phyloP scores from a whole-genome alignment of 2,329 filamentous ascomycete genomes.

The Chaetomium strumarium region DNA sequence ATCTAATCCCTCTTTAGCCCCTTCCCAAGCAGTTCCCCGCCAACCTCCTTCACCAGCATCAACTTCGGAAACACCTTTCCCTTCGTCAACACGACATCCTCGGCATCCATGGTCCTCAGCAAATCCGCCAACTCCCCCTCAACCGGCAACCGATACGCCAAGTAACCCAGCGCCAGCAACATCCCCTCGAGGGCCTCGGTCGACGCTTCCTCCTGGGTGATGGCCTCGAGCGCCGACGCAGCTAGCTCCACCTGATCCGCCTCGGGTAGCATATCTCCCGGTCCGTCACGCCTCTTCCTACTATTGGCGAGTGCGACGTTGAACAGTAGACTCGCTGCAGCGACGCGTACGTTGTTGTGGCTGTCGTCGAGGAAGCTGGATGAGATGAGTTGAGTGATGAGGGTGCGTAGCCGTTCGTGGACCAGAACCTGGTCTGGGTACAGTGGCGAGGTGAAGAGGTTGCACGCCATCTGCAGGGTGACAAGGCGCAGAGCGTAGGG shows the following conservation, averaged over 20 bases:
- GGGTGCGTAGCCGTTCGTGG: slow-evolving; percentile 44
- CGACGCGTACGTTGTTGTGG: slow-evolving; percentile 69
- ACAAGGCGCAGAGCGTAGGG: slow-evolving; percentile 82
- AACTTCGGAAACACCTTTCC: slow-evolving; percentile 49
- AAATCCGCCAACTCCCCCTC: slow-evolving; percentile 75
- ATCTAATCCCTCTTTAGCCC: slow-evolving; percentile 36
- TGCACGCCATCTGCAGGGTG: slow-evolving; percentile 76
- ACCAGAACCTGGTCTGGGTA: slow-evolving; percentile 60
- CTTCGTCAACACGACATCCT: slow-evolving; percentile 56
- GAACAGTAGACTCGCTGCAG: slow-evolving; percentile 76
- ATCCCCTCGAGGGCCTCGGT: slow-evolving; percentile 71
- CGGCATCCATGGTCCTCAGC: slow-evolving; percentile 70
- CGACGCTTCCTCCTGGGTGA: slow-evolving; percentile 53
- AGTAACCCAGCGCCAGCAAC: slow-evolving; percentile 66
- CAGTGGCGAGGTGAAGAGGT: slow-evolving; percentile 71
- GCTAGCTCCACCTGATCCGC: slow-evolving; percentile 74
- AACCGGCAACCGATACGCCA: slow-evolving; percentile 64
- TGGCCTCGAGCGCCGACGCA: slow-evolving; percentile 73
- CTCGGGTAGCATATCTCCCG: slow-evolving; percentile 55
- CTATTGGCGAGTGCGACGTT: slow-evolving; percentile 72
- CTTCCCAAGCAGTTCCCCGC: slow-evolving; percentile 44
- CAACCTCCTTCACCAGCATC: slow-evolving; percentile 51
- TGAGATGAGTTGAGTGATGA: slow-evolving; percentile 64
- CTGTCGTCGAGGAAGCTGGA: slow-evolving; percentile 72
- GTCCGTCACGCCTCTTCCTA: slow-evolving; percentile 52